A percentile compares a stretch with the other conserved stretches of the same genome.
These are phyloP conservation scores for Tillandsia leiboldiana DNA, from an alignment of 176 grass and related monocot species.

Conservation along the genomic window DNA sequence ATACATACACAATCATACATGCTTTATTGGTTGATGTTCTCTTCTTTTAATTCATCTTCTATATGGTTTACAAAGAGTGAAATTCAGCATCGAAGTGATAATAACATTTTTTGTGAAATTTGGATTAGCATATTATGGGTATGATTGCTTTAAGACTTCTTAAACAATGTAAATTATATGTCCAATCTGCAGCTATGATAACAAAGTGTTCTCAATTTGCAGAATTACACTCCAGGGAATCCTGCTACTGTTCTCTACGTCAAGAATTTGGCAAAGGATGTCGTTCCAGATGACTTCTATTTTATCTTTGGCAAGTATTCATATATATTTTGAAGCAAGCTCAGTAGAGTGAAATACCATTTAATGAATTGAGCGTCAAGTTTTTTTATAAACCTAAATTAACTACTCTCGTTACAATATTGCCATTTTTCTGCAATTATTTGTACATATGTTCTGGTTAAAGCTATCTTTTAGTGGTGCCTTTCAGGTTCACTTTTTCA, in stretches of 20 bases:
- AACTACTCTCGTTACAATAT: constrained; percentile 3
- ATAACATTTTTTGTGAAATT: background rate
- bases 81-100: background rate
- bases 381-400: constrained; percentile 5
- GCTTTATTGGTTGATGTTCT: background rate
- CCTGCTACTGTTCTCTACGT: constrained; percentile 76
- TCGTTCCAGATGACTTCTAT: constrained; percentile 77
- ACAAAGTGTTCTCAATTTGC: constrained; percentile 2
- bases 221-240: constrained; percentile 86
- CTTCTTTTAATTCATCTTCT: background rate
- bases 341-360: background rate
- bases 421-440: constrained; percentile 8
- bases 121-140: background rate
- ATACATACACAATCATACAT: background rate
- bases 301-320: constrained; percentile 68
- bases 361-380: background rate
- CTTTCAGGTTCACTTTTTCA: constrained; percentile 71
- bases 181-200: no score
- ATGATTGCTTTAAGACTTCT: background rate
- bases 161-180: no score
- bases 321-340: constrained; percentile 1
- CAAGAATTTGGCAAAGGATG: constrained; percentile 96
- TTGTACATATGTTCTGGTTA: background rate
- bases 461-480: background rate
- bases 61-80: background rate